These are phyloP conservation scores for Ramaria sp. DNA, from an alignment of 768 basidiomycete genomes.

Conservation along the genomic window DNA sequence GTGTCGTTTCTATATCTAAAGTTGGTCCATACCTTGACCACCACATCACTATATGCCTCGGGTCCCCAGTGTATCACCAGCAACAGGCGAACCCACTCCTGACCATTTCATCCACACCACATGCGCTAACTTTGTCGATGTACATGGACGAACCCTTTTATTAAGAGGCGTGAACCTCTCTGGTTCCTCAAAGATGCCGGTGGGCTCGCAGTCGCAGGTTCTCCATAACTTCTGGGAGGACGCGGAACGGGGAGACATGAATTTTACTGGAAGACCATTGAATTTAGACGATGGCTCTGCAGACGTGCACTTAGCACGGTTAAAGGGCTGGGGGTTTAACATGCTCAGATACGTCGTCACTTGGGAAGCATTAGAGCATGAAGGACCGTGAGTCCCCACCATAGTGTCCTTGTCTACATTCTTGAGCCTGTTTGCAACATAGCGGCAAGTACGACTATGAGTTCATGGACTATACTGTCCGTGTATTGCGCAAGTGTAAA, in stretches of 20 bases:
- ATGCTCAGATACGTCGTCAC: slow-evolving; percentile 74
- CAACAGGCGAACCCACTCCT: slow-evolving; percentile 38
- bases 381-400: slow-evolving; percentile 71
- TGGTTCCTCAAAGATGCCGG: slow-evolving; percentile 78
- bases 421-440: slow-evolving; percentile 1
- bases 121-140: slow-evolving; percentile 63
- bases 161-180: slow-evolving; percentile 94
- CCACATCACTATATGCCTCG: slow-evolving; percentile 32
- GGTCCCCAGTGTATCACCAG: slow-evolving; percentile 47
- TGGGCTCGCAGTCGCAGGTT: slow-evolving; percentile 54
- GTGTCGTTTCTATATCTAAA: too few species aligned
- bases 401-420: not conserved
- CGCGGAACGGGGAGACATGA: slow-evolving; percentile 48
- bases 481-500: slow-evolving; percentile 83
- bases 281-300: slow-evolving; percentile 78
- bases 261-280: slow-evolving; percentile 70
- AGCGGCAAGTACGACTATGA: slow-evolving; percentile 86
- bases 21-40: not conserved
- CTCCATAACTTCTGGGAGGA: slow-evolving; percentile 75
- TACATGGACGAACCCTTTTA: slow-evolving; percentile 62
- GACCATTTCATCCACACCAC: slow-evolving; percentile 53
- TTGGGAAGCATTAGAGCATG: slow-evolving; percentile 93
- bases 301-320: slow-evolving; percentile 75
- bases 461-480: slow-evolving; percentile 87
- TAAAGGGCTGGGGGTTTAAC: slow-evolving; percentile 92